These are phyloP conservation scores for Mortierella sp. DNA, from an alignment of 371 early-diverging fungal species.

Conservation along the genomic window DNA sequence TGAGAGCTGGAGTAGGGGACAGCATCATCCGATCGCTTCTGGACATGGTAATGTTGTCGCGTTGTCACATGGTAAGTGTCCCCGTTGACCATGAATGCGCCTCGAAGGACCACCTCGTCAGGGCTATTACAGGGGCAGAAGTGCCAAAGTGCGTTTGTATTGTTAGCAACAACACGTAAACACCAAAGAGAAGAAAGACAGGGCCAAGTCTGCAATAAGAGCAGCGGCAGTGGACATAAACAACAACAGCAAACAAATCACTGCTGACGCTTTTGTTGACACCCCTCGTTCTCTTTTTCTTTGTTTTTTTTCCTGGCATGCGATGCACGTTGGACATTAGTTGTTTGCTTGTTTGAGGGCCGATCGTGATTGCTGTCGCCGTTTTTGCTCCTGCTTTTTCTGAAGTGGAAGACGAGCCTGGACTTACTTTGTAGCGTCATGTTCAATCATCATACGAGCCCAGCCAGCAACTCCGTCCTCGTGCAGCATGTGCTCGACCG, in stretches of 20 bases:
- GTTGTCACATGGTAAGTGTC: slow-evolving; percentile 78
- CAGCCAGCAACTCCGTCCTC: slow-evolving; percentile 69
- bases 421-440: slow-evolving; percentile 58
- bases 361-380: background rate
- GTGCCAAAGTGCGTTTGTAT: background rate
- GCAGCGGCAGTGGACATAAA: background rate
- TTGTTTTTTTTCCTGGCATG: background rate
- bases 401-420: background rate
- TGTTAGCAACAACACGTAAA: background rate
- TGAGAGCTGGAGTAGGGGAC: slow-evolving; percentile 30
- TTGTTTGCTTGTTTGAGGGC: background rate
- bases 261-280: slow-evolving; percentile 3
- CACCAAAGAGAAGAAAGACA: background rate
- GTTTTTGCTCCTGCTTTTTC: background rate
- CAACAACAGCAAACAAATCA: slow-evolving; percentile 6
- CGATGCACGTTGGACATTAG: background rate
- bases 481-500: slow-evolving; percentile 56
- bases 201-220: background rate
- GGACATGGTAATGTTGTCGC: slow-evolving; percentile 64
- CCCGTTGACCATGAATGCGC: slow-evolving; percentile 67
- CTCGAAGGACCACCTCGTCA: slow-evolving; percentile 69
- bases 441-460: slow-evolving; percentile 75
- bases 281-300: background rate
- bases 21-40: slow-evolving; percentile 70
- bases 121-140: slow-evolving; percentile 19